Evolutionary conservation across 2,329 filamentous ascomycete species (phyloP).

Genomic region (Phaeosphaeria sp.): DNA sequence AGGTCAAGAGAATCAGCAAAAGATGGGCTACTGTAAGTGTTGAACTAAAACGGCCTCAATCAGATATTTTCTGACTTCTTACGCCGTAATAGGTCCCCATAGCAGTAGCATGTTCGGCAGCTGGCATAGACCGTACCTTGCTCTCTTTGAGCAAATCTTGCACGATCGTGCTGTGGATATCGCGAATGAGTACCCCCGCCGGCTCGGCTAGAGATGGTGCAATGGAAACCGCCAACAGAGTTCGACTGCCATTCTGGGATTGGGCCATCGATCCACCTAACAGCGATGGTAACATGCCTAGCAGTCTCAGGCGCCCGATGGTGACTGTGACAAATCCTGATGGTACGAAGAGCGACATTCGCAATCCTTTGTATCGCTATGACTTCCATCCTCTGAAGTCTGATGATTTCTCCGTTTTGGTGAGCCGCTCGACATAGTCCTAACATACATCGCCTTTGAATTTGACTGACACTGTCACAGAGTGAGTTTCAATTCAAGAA

Average conservation of each 20-base stretch:
- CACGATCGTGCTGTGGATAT: conserved; percentile 37
- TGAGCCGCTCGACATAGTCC: conserved; percentile 12
- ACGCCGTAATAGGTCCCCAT: conserved; percentile 19
- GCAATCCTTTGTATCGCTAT: conserved; percentile 38
- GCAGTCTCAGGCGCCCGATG: conserved; percentile 24
- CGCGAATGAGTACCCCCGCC: conserved; percentile 35
- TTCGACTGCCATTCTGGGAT: conserved; percentile 45
- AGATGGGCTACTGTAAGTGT: conserved; percentile 32
- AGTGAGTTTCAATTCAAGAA: conserved; percentile 40
- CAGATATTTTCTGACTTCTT: neutral
- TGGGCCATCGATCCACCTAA: conserved; percentile 37
- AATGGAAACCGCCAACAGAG: conserved; percentile 26
- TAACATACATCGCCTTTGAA: neutral
- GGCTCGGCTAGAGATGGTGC: conserved; percentile 31
- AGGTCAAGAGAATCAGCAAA: conserved; percentile 26
- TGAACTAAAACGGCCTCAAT: neutral
- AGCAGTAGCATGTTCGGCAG: conserved; percentile 37
- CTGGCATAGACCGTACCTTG: conserved; percentile 44
- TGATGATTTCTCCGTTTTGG: conserved; percentile 35
- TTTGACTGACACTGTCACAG: conserved; percentile 8
- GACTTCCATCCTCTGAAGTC: conserved; percentile 38
- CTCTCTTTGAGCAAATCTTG: conserved; percentile 42
- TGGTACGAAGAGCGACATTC: conserved; percentile 30
- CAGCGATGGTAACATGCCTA: conserved; percentile 34
- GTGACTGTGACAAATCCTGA: conserved; percentile 35